Base-by-base conservation (phyloP, 805 yeast genomes). In the Metschnikowia shivogae region DNA sequence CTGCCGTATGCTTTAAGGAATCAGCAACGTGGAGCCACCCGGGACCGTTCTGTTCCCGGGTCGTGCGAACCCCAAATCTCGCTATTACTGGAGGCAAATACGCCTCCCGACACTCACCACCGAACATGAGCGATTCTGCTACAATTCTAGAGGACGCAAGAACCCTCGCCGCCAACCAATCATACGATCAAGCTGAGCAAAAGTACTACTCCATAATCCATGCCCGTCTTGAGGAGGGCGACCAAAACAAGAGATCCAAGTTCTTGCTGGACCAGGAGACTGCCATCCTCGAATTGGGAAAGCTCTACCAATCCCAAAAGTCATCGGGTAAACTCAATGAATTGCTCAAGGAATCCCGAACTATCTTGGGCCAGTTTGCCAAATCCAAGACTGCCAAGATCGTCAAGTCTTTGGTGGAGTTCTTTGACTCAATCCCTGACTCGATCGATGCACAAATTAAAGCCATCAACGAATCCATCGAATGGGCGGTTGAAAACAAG, bases 381-480 rank as follows among this genome's bases (percentile, higher is more conserved):
- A 93, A 93, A 68, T 86, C 97, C 12, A 93, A 93, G 65, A 86
- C 96, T 7, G 96, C 98, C 17, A 93, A 92, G 64, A 86, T 92
- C 45, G 83, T 92, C 54, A 84, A 84, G 57, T 75, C 80, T 34
- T 73, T 93, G 60, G 82, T 93, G 56, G 98, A 92, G 59, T 70
- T 80, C 50, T 80, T 87, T 57, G 90, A 87, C 48, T 61, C 62
- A 20, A 77, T 82, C 53, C 84, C 81, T 34, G 72, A 73, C 52
- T 76, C 84, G 4, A 64, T 82, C 39, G 89, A 85, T 53, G 67
- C 80, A 29, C 95, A 90, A 58, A 84, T 89, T 47, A 64, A 70
- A 37, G 81, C 89, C 13, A 83, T 92, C 46, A 76, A 81, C 54
- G 89, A 86, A 43, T 80, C 89, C 57, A 86, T 92, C 53, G 87